Evolutionary conservation across 1,284 basidiomycete species (phyloP), one percentile per base, ranked within the genome.

Genomic region (Neonothopanus nambi): DNA sequence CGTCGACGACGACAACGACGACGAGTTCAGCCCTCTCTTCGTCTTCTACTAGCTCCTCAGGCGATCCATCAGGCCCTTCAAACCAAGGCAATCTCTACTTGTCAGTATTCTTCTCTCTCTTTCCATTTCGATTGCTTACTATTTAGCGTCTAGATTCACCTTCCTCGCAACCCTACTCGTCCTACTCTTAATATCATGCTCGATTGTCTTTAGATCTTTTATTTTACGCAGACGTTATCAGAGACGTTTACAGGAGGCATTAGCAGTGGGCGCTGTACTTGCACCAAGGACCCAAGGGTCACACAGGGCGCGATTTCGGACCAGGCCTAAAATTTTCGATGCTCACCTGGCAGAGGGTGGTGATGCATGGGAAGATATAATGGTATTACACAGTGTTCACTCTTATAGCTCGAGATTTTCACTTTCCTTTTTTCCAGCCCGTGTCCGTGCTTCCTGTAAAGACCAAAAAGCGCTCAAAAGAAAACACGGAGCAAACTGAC

Each of bases 121-220:
- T 62, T 54, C 49, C 51, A 37, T 30, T 49, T 28, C 50, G 11
- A 26, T 44, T 43, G 57, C 38, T 43, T 59, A 4, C 3, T 13
- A 59, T 57, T 45, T 58, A 20, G 49, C 38, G 23, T 58, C 54
- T 61, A 87, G 85, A 23, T 82, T 86, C 65, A 87, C 85, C 1
- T 88, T 88, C 64, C 78, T 88, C 36, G 84, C 85, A 21, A 33
- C 85, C 0, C 76, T 88, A 30, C 75, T 86, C 59, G 72, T 88
- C 43, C 77, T 89, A 50, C 73, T 89, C 12, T 71, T 81, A 49
- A 77, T 88, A 49, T 87, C 85, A 13, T 80, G 74, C 44, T 77
- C 79, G 5, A 83, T 89, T 59, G 77, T 87, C 54, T 69, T 82
- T 48, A 78, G 86, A 45, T 84, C 85, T 0, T 81, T 81, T 57